Evolutionary conservation across 352 stramenopile species (phyloP).

Genomic region (Phytophthora sojae): DNA sequence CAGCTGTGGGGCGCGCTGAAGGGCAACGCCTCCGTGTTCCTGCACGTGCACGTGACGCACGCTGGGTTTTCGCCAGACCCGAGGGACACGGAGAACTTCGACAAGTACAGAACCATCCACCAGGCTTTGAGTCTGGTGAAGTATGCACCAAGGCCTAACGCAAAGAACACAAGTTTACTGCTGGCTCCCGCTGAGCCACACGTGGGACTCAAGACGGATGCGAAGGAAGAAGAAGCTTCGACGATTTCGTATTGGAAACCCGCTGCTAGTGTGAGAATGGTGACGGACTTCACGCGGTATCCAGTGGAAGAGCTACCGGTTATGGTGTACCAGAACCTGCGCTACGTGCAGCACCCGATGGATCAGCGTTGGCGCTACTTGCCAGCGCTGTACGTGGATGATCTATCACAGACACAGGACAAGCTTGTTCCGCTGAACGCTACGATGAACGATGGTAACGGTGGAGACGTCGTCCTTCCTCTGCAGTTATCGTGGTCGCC

Average conservation of each 20-base stretch:
- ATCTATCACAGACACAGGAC: slow-evolving; percentile 73
- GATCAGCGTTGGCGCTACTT: slow-evolving; percentile 68
- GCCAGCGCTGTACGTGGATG: slow-evolving; percentile 81
- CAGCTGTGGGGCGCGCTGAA: slow-evolving; percentile 54
- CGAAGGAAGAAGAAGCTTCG: slow-evolving; percentile 37
- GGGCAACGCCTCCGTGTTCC: slow-evolving; percentile 65
- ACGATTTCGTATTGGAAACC: slow-evolving; percentile 82
- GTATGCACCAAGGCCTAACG: slow-evolving; percentile 63
- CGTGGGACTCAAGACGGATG: not conserved
- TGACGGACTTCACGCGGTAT: slow-evolving; percentile 79
- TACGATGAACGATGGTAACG: slow-evolving; percentile 43
- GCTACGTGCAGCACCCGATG: slow-evolving; percentile 61
- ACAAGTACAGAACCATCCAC: slow-evolving; percentile 69
- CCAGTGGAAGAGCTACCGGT: slow-evolving; percentile 72
- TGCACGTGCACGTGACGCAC: slow-evolving; percentile 81
- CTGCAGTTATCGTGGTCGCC: slow-evolving; percentile 78
- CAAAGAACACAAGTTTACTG: slow-evolving; percentile 70
- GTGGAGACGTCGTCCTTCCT: slow-evolving; percentile 37
- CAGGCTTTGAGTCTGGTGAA: slow-evolving; percentile 70
- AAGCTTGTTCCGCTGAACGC: slow-evolving; percentile 76
- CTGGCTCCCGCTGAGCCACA: slow-evolving; percentile 26
- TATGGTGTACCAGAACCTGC: slow-evolving; percentile 75
- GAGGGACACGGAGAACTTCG: slow-evolving; percentile 38
- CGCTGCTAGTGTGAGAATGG: slow-evolving; percentile 70
- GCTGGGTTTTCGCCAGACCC: slow-evolving; percentile 57